Conservation (phyloP, 1,284 basidiomycete genomes). For the Apiotrichum gracile region DNA sequence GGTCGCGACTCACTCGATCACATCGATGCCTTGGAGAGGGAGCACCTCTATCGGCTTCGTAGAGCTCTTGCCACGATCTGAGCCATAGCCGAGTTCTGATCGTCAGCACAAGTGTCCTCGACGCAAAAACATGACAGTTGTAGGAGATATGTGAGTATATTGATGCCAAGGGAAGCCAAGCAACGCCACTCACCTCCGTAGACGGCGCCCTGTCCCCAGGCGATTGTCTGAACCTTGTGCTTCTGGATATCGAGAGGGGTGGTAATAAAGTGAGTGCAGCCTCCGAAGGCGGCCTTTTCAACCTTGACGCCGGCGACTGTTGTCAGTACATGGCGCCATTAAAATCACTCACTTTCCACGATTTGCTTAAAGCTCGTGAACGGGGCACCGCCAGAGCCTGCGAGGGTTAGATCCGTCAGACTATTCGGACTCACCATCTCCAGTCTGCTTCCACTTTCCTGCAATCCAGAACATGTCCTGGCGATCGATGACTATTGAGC, state of each 20-base stretch:
- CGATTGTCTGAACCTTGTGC: conserved; percentile 48
- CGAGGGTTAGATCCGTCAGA: background rate
- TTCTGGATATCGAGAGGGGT: conserved; percentile 56
- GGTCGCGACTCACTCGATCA: conserved; percentile 60
- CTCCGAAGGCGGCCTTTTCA: conserved; percentile 63
- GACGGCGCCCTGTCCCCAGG: conserved; percentile 14
- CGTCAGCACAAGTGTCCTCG: conserved; percentile 21
- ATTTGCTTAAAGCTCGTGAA: conserved; percentile 62
- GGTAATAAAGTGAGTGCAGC: conserved; percentile 81
- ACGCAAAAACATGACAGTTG: too few relatives aligned
- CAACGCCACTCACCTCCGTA: conserved; percentile 27
- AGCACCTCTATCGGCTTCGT: conserved; percentile 73
- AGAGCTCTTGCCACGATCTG: conserved; percentile 72
- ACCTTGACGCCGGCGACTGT: conserved; percentile 63
- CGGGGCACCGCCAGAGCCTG: conserved; percentile 71
- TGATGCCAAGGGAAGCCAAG: too few relatives aligned
- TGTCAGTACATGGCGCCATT: background rate
- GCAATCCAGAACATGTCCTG: conserved; percentile 61
- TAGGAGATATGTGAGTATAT: too few relatives aligned
- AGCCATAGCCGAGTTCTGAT: conserved; percentile 73
- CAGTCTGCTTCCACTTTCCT: conserved; percentile 79
- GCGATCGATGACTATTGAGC: conserved; percentile 72
- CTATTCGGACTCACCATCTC: conserved; percentile 59
- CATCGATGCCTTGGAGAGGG: conserved; percentile 65
- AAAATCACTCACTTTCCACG: background rate